Evolutionary conservation across 129 eudicot genomes (phyloP), one percentile per base, ranked within the genome.

Genomic region (Mikania micrantha): DNA sequence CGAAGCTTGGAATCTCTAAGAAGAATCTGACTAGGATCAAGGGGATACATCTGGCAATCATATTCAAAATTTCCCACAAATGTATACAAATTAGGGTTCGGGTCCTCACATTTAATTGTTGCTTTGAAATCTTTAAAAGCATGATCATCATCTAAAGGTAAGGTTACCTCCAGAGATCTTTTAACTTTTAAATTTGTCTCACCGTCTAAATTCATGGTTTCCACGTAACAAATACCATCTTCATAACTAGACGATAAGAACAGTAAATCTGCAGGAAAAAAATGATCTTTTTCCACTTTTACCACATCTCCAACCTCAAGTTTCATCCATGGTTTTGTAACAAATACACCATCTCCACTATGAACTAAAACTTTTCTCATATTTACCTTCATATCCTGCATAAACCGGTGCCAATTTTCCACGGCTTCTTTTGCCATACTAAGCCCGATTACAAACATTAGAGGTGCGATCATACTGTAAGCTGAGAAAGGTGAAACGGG

Each of bases 1-100:
- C 76, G 80, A 29, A 81, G 82, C 82, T 81, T 81, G 5, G 82
- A 81, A 69, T 81, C 86, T 16, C 86, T 67, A 7, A 81, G 67
- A 1, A 81, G 77, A 64, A 77, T 81, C 74, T 81, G 82, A 70
- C 70, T 59, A 20, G 77, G 79, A 12, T 81, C 80, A 21, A 81
- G 61, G 9, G 80, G 68, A 54, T 81, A 81, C 4, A 9, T 65
- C 27, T 69, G 76, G 0, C 66, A 42, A 21, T 77, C 70, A 41
- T 69, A 81, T 58, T 77, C 86, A 13, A 81, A 69, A 49, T 81
- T 67, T 0, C 86, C 86, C 12, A 77, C 74, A 27, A 81, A 81
- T 8, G 86, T 57, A 57, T 81, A 81, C 16, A 81, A 73, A 56
- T 41, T 77, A 52, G 86, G 86, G 70, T 81, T 81, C 3, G 86